Evolutionary conservation across 371 early-diverging fungal species (phyloP), one percentile per base, ranked within the genome.

Genomic region (Chytridiales sp.): DNA sequence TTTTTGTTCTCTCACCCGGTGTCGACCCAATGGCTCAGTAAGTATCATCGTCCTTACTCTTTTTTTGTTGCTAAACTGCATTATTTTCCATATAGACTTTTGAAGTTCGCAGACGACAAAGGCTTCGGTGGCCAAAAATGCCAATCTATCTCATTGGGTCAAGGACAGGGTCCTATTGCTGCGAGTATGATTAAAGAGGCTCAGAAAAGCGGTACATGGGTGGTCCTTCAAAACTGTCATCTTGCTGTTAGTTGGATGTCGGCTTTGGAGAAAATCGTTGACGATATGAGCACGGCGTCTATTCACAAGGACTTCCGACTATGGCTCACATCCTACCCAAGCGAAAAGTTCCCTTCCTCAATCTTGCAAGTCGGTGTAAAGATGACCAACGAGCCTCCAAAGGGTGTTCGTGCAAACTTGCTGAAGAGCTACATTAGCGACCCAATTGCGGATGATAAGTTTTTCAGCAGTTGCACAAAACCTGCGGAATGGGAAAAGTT

Each of bases 301-400:
- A 63, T 79, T 17, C 79, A 82, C 69, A 80, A 72, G 53, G 81
- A 80, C 46, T 83, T 82, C 50, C 68, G 84, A 21, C 59, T 83
- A 19, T 83, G 79, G 77, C 67, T 83, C 8, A 83, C 84, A 9
- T 75, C 75, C 2, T 83, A 83, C 58, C 84, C 84, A 19, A 73
- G 74, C 40, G 65, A 68, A 24, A 82, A 78, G 50, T 83, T 83
- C 58, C 84, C 84, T 0, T 69, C 75, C 0, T 71, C 80, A 4
- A 72, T 83, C 34, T 59, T 83, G 43, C 83, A 83, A 62, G 67
- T 64, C 22, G 78, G 78, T 17, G 80, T 83, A 21, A 83, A 83
- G 53, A 83, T 83, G 84, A 83, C 84, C 4, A 83, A 82, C 51
- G 84, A 83, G 59, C 79, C 82, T 5, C 84, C 84, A n/a, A 78